phyloP scores from a whole-genome alignment of 1,284 basidiomycete species.

The Ceratobasidium sp. region DNA sequence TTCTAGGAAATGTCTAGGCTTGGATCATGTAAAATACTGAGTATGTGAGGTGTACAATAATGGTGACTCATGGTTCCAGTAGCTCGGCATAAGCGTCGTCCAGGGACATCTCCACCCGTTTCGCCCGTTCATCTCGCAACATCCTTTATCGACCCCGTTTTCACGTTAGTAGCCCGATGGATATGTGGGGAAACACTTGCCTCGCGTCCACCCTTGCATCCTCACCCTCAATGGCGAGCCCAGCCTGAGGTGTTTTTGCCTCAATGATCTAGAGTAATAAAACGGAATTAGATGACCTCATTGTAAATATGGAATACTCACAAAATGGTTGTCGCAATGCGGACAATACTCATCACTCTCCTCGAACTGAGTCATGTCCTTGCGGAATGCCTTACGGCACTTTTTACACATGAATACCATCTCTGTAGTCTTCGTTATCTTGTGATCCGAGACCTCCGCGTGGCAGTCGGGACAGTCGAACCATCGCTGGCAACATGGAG shows the following conservation, averaged over 20 bases:
- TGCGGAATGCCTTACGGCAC: conserved; percentile 96
- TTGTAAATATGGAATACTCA: conserved; percentile 58
- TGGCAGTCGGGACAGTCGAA: conserved; percentile 97
- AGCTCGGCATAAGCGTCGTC: conserved; percentile 37
- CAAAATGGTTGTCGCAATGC: conserved; percentile 97
- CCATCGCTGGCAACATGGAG: conserved; percentile 95
- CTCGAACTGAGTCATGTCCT: conserved; percentile 91
- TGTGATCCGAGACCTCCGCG: conserved; percentile 82
- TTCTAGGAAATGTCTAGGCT: conserved; percentile 1
- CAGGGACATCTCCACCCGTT: conserved; percentile 25
- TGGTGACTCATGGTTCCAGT: conserved; percentile 22
- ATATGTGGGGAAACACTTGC: conserved; percentile 59
- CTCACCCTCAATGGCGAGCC: conserved; percentile 88
- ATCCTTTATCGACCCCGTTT: conserved; percentile 1
- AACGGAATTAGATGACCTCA: conserved; percentile 10
- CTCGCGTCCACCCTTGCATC: conserved; percentile 88
- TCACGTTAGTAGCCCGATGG: background rate
- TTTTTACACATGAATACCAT: conserved; percentile 98
- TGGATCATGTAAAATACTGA: conserved; percentile 19
- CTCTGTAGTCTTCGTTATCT: conserved; percentile 80
- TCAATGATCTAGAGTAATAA: conserved; percentile 77
- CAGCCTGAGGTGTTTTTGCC: conserved; percentile 89
- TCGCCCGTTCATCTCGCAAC: conserved; percentile 38
- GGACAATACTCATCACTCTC: conserved; percentile 98
- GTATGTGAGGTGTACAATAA: background rate